These are phyloP conservation scores for Micromonas pusilla DNA, from an alignment of 139 green algal species.

Conservation along the genomic window DNA sequence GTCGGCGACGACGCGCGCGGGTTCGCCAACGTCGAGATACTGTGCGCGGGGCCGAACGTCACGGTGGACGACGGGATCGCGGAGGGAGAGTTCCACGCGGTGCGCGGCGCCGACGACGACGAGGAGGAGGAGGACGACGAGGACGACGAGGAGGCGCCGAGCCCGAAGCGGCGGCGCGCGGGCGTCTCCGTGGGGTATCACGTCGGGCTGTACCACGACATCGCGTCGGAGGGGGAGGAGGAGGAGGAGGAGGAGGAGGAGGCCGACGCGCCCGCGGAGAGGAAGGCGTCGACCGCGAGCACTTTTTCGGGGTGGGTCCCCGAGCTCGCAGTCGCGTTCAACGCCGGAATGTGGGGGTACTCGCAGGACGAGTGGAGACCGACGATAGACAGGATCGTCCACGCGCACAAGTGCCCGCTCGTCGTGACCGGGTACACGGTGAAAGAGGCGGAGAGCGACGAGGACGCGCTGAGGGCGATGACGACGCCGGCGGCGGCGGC, in stretches of 20 bases:
- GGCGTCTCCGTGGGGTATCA: not conserved
- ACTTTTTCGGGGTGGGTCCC: not conserved
- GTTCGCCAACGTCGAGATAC: not conserved
- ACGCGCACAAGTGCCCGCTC: not conserved
- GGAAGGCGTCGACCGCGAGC: not conserved
- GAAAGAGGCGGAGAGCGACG: conserved; percentile 10
- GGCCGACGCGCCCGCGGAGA: not conserved
- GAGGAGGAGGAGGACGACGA: not conserved
- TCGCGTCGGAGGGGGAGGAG: not conserved
- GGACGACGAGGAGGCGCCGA: not conserved
- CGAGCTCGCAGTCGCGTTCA: conserved; percentile 12
- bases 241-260: not conserved
- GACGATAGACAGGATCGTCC: not conserved
- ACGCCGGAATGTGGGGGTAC: conserved; percentile 20
- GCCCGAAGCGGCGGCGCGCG: not conserved
- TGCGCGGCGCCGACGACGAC: not conserved
- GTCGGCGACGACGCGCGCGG: not conserved
- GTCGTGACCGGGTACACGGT: conserved; percentile 11
- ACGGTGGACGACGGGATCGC: not conserved
- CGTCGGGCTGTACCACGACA: conserved; percentile 4
- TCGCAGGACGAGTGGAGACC: not conserved
- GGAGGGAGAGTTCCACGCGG: not conserved
- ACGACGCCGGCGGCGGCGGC: not conserved
- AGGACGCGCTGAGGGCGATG: not conserved
- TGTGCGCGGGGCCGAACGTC: conserved; percentile 7